phyloP scores from a whole-genome alignment of 2,329 filamentous ascomycete species.

The Amylocarpus encephaloides region DNA sequence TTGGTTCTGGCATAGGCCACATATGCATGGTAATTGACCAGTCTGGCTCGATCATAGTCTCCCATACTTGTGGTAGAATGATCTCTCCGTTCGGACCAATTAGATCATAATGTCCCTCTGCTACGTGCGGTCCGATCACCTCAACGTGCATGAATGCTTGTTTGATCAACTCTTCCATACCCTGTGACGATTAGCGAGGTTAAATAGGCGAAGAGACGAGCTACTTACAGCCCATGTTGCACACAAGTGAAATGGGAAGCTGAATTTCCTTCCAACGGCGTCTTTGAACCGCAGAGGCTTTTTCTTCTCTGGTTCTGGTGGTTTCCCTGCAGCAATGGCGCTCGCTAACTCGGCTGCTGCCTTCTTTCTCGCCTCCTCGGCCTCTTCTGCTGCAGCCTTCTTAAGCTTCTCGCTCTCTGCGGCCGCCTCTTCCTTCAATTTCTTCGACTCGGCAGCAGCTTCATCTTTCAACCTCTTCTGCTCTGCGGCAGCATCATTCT shows the following conservation, averaged over 20 bases:
- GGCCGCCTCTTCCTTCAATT: constrained; percentile 9
- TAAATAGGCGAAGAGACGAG: constrained; percentile 1
- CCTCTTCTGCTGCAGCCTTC: constrained; percentile 3
- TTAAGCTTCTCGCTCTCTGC: constrained; percentile 8
- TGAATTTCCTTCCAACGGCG: constrained; percentile 85
- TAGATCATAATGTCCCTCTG: constrained; percentile 73
- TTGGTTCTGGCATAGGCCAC: constrained; percentile 52
- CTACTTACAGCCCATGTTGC: constrained; percentile 69
- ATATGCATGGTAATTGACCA: constrained; percentile 65
- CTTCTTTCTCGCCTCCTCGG: constrained; percentile 1
- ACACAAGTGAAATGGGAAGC: constrained; percentile 80
- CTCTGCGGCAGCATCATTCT: constrained; percentile 7
- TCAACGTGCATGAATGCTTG: constrained; percentile 79
- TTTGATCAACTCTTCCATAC: constrained; percentile 80
- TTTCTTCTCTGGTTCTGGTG: constrained; percentile 6
- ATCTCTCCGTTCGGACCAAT: constrained; percentile 75
- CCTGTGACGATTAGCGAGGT: constrained; percentile 43
- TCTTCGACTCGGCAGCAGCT: constrained; percentile 11
- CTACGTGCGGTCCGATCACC: constrained; percentile 67
- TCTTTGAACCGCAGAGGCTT: constrained; percentile 60
- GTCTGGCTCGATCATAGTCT: constrained; percentile 73
- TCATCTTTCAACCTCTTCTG: constrained; percentile 10
- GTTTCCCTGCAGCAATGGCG: constrained; percentile 3
- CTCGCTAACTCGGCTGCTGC: constrained; percentile 4
- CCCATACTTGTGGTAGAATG: constrained; percentile 76